Evolutionary conservation across 163 green algal genomes (phyloP).

Genomic region (Chlorella variabilis): DNA sequence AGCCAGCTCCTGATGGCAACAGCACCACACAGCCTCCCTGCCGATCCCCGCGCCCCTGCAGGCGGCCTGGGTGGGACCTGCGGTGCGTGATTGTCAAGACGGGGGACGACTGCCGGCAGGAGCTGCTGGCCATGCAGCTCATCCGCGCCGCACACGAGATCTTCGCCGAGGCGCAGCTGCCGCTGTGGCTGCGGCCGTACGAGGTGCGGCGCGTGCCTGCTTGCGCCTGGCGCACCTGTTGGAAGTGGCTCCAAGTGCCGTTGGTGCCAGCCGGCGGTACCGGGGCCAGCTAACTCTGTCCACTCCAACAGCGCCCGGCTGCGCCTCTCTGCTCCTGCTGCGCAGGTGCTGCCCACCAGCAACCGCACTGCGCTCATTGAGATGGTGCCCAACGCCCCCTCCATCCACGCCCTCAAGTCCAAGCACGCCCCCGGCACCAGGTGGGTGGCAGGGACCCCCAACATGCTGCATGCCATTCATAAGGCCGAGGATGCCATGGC

Average conservation of each 20-base stretch:
- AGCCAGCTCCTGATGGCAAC: no score
- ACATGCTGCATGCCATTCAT: no score
- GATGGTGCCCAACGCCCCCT: conserved; percentile 91
- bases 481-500: no score
- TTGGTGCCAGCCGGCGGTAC: no score
- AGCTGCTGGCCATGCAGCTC: conserved; percentile 96
- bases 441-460: neutral
- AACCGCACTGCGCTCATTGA: conserved; percentile 96
- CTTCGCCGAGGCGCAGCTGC: conserved; percentile 87
- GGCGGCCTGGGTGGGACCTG: conserved; percentile 85
- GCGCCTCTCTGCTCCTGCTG: neutral
- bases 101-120: conserved; percentile 97
- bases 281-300: no score
- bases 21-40: no score
- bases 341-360: conserved; percentile 86
- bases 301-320: no score
- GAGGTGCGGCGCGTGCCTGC: conserved; percentile 56
- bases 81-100: conserved; percentile 95
- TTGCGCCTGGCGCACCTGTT: no score
- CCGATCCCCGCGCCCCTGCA: no score
- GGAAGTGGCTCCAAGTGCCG: no score
- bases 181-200: conserved; percentile 90
- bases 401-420: conserved; percentile 90
- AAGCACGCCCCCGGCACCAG: conserved; percentile 55
- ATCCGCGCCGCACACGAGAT: conserved; percentile 82